phyloP scores from a whole-genome alignment of 2,329 filamentous ascomycete species.

The Cordyceps fumosorosea region DNA sequence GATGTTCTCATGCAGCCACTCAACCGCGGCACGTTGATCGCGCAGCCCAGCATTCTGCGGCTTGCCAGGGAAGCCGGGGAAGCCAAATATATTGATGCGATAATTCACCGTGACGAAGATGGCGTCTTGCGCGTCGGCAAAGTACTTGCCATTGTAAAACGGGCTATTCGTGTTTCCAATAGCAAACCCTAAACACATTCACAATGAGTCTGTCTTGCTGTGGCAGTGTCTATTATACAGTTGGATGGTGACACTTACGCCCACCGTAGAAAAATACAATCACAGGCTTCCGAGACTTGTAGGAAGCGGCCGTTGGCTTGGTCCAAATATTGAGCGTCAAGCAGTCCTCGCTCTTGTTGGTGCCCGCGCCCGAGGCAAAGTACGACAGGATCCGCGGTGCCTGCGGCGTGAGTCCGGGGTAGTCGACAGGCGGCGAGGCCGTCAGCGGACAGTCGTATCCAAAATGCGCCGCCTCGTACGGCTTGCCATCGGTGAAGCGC shows the following conservation, averaged over 20 bases:
- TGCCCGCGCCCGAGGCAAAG: constrained; percentile 19
- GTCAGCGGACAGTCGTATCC: constrained; percentile 24
- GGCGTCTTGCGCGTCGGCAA: constrained; percentile 36
- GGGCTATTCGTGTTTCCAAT: constrained; percentile 31
- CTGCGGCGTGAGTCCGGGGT: constrained; percentile 24
- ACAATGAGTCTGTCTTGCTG: neutral
- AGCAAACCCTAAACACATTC: constrained; percentile 24
- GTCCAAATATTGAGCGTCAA: constrained; percentile 34
- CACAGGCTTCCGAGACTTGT: constrained; percentile 34
- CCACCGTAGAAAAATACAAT: constrained; percentile 36
- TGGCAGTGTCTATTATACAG: neutral
- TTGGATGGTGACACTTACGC: constrained; percentile 6
- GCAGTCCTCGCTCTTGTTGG: constrained; percentile 30
- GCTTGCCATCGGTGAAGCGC: constrained; percentile 16
- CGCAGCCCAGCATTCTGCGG: constrained; percentile 23
- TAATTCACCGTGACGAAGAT: constrained; percentile 43
- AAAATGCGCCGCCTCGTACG: constrained; percentile 21
- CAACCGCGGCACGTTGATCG: constrained; percentile 25
- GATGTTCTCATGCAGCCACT: constrained; percentile 29
- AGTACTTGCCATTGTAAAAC: constrained; percentile 36
- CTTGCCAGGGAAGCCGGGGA: constrained; percentile 26
- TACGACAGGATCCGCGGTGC: constrained; percentile 21
- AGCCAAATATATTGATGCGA: constrained; percentile 36
- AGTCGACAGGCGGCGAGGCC: constrained; percentile 19
- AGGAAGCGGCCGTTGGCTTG: constrained; percentile 23